Evolutionary conservation across 345 rosid genomes (phyloP), one percentile per base, ranked within the genome.

Genomic region (Gossypium stocksii): DNA sequence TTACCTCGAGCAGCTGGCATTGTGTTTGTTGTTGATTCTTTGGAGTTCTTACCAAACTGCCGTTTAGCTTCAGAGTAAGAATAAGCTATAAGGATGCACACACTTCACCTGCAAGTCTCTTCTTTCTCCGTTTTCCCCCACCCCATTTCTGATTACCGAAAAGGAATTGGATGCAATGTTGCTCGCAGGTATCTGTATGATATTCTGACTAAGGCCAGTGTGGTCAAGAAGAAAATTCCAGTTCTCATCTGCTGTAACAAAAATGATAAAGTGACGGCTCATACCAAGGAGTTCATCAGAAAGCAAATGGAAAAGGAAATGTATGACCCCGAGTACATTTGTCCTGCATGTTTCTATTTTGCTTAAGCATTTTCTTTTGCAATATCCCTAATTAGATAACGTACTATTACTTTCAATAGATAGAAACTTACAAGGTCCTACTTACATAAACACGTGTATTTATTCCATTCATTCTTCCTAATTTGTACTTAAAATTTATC

Each of bases 301-400:
- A 94, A 92, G 78, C 98, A 94, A 77, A 20, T 94, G 76, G 97
- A 92, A 86, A 94, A 92, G 87, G 98, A 94, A 86, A 88, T 94
- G 97, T 94, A 87, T 77, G 87, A 25, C 51, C 69, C 3, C 34
- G 16, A 23, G 16, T 41, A 53, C 67, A 10, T 62, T 9, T 74
- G 2, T 61, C 34, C 25, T 44, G 20, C 70, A 0, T 61, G 11
- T 64, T 56, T 65, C 38, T 27, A 49, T 59, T 9, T 57, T 61
- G 20, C 67, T 75, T 49, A 25, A 22, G 41, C 49, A 59, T n/a
- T 9, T 46, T 46, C 51, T 63, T 20, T 59, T 22, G 71, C 74
- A 66, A 19, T 17, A 57, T 22, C 25, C 27, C 64, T 76, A 67
- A 77, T 34, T 62, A 54, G 76, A 54, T 25, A 64, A 73, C 54